Conservation (phyloP, 1,139 yeast species). For the Saccharomyces hybrid region DNA sequence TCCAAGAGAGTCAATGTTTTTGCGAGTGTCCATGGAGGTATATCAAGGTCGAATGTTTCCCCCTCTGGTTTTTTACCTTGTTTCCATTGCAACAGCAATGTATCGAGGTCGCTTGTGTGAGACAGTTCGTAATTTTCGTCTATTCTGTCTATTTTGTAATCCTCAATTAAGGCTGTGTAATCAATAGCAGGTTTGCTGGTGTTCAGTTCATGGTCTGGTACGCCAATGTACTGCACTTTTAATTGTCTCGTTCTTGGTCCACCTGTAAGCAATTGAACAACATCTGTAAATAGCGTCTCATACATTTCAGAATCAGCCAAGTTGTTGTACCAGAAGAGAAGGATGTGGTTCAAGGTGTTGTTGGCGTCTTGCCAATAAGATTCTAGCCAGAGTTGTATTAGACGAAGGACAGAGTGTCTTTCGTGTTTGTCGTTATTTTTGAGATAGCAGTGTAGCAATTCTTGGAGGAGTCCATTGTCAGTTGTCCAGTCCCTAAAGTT, state of each 20-base stretch:
- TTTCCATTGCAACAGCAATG: neutral
- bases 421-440: neutral
- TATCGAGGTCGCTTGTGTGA: neutral
- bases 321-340: neutral
- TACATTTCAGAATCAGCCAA: neutral
- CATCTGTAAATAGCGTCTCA: neutral
- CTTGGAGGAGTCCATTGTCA: neutral
- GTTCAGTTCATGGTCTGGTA: neutral
- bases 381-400: neutral
- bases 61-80: neutral
- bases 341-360: neutral
- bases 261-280: neutral
- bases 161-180: constrained; percentile 8
- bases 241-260: neutral
- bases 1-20: constrained; percentile 79
- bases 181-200: neutral
- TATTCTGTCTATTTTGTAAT: constrained; percentile 9
- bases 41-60: constrained; percentile 34
- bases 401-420: neutral
- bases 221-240: neutral
- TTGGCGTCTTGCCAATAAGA: neutral
- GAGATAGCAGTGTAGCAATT: neutral
- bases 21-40: constrained; percentile 76
- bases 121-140: neutral
- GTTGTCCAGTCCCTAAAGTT: neutral